Evolutionary conservation across 768 basidiomycete species (phyloP), one percentile per base, ranked within the genome.

Genomic region (Tubosaeta sp.): DNA sequence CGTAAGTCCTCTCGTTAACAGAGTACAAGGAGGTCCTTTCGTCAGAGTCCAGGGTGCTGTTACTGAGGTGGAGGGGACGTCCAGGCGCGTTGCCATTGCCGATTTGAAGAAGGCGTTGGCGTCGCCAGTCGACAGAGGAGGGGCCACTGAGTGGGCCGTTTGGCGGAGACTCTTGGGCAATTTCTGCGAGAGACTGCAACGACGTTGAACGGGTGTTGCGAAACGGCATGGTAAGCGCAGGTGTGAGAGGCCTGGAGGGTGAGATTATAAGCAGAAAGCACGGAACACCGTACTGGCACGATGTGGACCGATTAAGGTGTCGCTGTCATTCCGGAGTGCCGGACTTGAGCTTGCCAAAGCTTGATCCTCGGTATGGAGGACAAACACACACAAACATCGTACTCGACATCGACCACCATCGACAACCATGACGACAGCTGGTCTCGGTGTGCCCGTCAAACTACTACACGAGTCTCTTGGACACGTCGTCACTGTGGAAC

Each of bases 401-500:
- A 22, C 50, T 58, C 46, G 16, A 13, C 42, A 44, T 46, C 52
- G 43, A 50, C 49, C 52, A 48, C 48, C 42, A 44, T 46, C 52
- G 43, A 50, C 49, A 50, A 48, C 48, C 59, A 75, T 69, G 69
- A 54, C 84, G 68, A 84, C 66, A 43, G 66, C 70, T 46, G 77
- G 91, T 57, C 81, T 97, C 55, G 95, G 95, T 68, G 90, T 97
- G 52, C 95, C 95, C 55, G 89, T 97, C 58, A 98, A 98, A 71
- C 83, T 99, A 46, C 77, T 98, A 41, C 95, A 98, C 65, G 97
- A 98, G 75, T 90, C 91, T 50, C 76, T 98, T 27, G 97, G 97
- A 19, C 97, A 99, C 65, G 76, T 97, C 50, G 88, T 99, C 58
- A 97, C 95, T 5, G 92, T 95, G n/a, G 97, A 99, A 71, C 82